Percentiles rank a stretch among this genome's conserved stretches.
Conservation (phyloP, 1,284 basidiomycete species). For the Moesziomyces parantarcticus region DNA sequence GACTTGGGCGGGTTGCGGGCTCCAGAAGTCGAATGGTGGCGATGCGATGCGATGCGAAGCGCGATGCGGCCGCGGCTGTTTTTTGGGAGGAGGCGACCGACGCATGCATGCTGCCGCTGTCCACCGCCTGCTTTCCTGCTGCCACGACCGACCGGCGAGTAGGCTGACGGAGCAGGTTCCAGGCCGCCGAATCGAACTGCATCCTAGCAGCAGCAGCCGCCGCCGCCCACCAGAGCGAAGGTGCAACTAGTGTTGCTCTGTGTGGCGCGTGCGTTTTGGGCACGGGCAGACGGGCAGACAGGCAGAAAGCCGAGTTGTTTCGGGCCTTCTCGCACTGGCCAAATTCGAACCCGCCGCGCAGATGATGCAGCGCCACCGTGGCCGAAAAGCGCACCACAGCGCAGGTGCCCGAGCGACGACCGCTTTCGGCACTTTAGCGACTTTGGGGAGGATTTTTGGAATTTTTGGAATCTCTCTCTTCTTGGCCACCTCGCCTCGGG, state of each 20-base stretch:
- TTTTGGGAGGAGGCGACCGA: neutral
- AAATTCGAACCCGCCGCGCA: constrained; percentile 16
- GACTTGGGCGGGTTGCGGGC: neutral
- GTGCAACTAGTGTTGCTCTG: neutral
- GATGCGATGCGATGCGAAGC: constrained; percentile 19
- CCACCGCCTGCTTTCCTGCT: neutral
- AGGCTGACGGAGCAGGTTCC: neutral
- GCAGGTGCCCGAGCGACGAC: constrained; percentile 10
- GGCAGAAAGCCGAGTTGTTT: no score
- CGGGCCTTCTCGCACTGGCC: constrained; percentile 4
- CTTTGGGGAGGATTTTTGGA: constrained; percentile 8
- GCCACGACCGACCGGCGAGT: neutral
- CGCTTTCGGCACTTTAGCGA: constrained; percentile 5
- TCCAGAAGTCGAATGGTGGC: constrained; percentile 1
- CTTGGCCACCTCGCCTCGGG: no score
- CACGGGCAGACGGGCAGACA: no score
- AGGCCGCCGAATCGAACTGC: neutral
- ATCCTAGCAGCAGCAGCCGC: no score
- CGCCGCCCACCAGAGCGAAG: no score
- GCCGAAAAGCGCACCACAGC: neutral
- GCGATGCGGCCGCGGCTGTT: constrained; percentile 9
- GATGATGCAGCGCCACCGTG: no score
- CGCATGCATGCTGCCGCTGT: no score
- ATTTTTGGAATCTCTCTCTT: constrained; percentile 2
- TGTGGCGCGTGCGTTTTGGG: constrained; percentile 2